Evolutionary conservation across 2,329 filamentous ascomycete species (phyloP).

Genomic region (Fusarium secorum): DNA sequence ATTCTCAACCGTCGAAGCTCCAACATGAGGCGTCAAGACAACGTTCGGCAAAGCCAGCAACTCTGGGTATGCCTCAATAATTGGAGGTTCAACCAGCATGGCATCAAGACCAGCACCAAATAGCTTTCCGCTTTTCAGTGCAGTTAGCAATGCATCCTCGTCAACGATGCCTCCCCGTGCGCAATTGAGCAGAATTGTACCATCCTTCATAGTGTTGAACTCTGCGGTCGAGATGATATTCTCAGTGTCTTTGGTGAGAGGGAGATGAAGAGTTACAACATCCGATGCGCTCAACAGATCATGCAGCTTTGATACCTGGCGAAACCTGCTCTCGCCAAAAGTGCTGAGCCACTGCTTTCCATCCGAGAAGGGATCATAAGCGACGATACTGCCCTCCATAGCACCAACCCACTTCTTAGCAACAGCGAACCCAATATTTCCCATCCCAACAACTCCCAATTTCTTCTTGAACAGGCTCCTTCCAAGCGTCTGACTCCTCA

Average conservation of each 20-base stretch:
- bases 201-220: neutral
- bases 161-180: neutral
- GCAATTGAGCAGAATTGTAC: neutral
- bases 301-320: neutral
- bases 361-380: neutral
- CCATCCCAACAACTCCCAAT: neutral
- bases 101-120: neutral
- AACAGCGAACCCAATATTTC: neutral
- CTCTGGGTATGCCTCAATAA: neutral
- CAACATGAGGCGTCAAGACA: neutral
- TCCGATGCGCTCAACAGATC: neutral
- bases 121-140: neutral
- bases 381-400: neutral
- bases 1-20: neutral
- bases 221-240: neutral
- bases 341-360: neutral
- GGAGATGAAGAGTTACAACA: neutral
- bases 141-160: neutral
- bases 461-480: neutral
- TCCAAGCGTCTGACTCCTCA: neutral
- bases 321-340: rapidly evolving
- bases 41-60: neutral
- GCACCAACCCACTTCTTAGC: neutral
- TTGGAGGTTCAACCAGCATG: neutral
- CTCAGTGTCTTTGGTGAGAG: neutral